A percentile compares a stretch with the other conserved stretches of the same genome.
phyloP scores from a whole-genome alignment of 371 early-diverging fungal species.

The Synchytrium microbalum region DNA sequence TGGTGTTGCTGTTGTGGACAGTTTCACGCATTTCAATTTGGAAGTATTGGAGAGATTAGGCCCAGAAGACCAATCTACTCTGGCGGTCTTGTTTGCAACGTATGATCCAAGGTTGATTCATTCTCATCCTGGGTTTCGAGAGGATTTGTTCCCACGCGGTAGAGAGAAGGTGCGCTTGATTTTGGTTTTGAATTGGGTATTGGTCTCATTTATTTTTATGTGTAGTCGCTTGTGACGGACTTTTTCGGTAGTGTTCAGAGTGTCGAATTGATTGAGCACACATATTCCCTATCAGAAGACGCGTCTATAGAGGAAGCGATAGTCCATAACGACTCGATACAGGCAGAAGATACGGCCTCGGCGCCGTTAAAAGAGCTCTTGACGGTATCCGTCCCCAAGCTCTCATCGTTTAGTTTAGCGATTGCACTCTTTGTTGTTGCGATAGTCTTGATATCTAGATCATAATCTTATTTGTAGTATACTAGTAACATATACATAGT shows the following conservation, averaged over 20 bases:
- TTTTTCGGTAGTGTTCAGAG: conserved; percentile 92
- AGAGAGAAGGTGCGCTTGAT: conserved; percentile 25
- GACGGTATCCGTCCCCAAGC: background rate
- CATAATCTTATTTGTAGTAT: too few relatives aligned
- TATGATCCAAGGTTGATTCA: conserved; percentile 64
- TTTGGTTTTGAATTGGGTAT: background rate
- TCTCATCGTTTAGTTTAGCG: background rate
- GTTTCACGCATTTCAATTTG: conserved; percentile 88
- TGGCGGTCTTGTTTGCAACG: conserved; percentile 71
- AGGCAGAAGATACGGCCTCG: background rate
- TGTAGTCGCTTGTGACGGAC: conserved; percentile 75
- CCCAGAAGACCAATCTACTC: conserved; percentile 63
- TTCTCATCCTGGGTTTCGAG: conserved; percentile 73
- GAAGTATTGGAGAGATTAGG: conserved; percentile 80
- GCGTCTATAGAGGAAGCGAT: background rate
- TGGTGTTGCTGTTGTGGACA: conserved; percentile 93
- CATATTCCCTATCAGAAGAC: conserved; percentile 3
- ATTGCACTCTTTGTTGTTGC: background rate
- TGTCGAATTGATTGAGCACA: conserved; percentile 52
- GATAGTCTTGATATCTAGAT: background rate
- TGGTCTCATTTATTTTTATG: conserved; percentile 2
- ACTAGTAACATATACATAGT: too few relatives aligned
- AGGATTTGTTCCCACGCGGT: conserved; percentile 69
- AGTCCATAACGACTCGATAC: background rate
- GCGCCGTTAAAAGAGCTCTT: background rate